Evolutionary conservation across 129 eudicot genomes (phyloP), one percentile per base, ranked within the genome.

Genomic region (Artemisia tridentata): DNA sequence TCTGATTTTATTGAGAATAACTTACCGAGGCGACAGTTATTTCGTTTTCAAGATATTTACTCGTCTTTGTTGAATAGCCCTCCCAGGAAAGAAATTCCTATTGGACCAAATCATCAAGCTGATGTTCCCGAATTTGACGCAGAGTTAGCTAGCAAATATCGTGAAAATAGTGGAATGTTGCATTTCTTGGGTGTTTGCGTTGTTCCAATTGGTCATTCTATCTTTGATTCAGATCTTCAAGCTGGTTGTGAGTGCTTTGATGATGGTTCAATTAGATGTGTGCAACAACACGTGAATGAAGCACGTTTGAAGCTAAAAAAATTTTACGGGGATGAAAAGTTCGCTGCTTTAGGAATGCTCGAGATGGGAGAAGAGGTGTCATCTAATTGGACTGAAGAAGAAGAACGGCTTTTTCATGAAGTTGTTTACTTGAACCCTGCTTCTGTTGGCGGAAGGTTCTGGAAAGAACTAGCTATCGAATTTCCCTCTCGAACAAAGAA

Each of bases 311-410:
- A 73, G 65, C 47, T 88, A 20, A 81, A 72, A 63, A 77, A 73
- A 57, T 29, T 64, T 27, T 41, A 73, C 1, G 91, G 95, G 25
- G 63, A 67, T 16, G 76, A 80, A 43, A 83, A 41, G 9, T 88
- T 88, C 54, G 65, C 14, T 13, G 75, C 74, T 55, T 16, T 88
- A 80, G 95, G 95, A 8, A 78, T 88, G 57, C 29, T 65, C n/a
- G 83, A 80, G 19, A 85, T 85, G 88, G 95, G 95, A 14, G 86
- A 85, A 77, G 86, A 69, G 54, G 88, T 85, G n/a, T 78, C 88
- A 3, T 1, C 20, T 16, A 83, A 63, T 41, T 88, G 88, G 95
- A 81, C 69, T 23, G 81, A 78, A 50, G 85, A 80, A 29, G 90
- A 85, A 68, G 86, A 88, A 25, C 45, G 49, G 18, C 16, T 69